Base-by-base conservation (phyloP, 1,139 yeast species). In the Blastobotrys niveus region DNA sequence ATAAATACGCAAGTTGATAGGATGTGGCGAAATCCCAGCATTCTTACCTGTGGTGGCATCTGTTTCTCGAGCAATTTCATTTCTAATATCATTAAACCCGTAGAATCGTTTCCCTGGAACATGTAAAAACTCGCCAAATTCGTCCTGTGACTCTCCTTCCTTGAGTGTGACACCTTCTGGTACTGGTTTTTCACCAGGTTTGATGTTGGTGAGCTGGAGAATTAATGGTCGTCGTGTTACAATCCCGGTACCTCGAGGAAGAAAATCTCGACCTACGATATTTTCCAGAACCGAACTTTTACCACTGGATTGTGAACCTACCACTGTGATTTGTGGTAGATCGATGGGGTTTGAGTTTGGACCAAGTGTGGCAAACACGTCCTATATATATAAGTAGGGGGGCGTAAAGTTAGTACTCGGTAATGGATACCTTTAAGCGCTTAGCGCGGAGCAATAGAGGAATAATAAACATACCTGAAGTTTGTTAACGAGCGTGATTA, bases 111-210 rank as follows among this genome's bases (percentile, higher is more conserved):
- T 85, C 51, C 84, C 84, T 40, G 96, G 97, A 47, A 87, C 66
- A 64, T 91, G 98, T 55, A 91, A 74, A 64, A 91, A 91, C 65
- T 91, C 98, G 55, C 98, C 98, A 97, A 97, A 91, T 70, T 91
- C 98, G 53, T 87, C 93, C 34, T 76, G 77, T 60, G 86, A 87
- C 65, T 86, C 86, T 62, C 85, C 95, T 24, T 51, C 56, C 21
- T 55, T 47, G 73, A 55, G 80, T 77, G 63, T 82, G 86, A 59
- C 86, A 74, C 73, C 93, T 54, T 87, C 95, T 12, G 96, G 96
- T 56, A 88, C 74, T 19, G 94, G 84, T 53, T 87, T 82, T 67
- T 84, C 83, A 56, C 87, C 87, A 63, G 83, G 42, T 32, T 46
- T 43, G 24, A 48, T 51, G 64, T 86, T 85, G 55, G 84, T 80